Evolutionary conservation across 2,329 filamentous ascomycete genomes (phyloP).

Genomic region (Cladosporium sp.): DNA sequence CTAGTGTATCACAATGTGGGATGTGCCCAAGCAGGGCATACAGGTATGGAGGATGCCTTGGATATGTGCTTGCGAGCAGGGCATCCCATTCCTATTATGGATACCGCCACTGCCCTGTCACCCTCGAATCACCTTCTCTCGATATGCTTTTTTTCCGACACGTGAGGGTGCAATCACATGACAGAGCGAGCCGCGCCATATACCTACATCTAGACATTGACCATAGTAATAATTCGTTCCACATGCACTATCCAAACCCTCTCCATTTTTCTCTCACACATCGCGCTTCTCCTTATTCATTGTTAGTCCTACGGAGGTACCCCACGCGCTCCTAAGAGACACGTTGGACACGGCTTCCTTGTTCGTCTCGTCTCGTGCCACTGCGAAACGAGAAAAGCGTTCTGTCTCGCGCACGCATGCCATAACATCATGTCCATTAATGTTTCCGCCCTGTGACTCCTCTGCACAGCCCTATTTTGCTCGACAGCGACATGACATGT

Average conservation of each 20-base stretch:
- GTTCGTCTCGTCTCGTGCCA: not conserved
- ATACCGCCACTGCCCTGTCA: not conserved
- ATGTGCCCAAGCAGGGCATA: not conserved
- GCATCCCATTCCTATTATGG: not conserved
- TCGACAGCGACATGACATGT: not conserved
- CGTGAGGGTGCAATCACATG: not conserved
- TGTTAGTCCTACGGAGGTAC: not conserved
- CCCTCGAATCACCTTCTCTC: not conserved
- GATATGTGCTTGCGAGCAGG: not conserved
- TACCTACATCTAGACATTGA: not conserved
- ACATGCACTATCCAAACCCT: not conserved
- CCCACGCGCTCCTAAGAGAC: not conserved
- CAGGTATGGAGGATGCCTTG: not conserved
- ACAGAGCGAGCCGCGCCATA: not conserved
- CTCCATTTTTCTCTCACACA: not conserved
- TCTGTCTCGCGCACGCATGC: not conserved
- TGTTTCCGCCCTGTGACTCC: not conserved
- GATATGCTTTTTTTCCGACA: not conserved
- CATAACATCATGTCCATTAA: not conserved
- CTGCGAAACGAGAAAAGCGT: not conserved
- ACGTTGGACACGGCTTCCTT: not conserved
- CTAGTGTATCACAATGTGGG: not conserved
- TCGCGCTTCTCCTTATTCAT: not conserved
- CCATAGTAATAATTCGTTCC: not conserved
- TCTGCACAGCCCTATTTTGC: not conserved